Evolutionary conservation across 805 yeast genomes (phyloP).

Genomic region (Torulaspora delbrueckii): DNA sequence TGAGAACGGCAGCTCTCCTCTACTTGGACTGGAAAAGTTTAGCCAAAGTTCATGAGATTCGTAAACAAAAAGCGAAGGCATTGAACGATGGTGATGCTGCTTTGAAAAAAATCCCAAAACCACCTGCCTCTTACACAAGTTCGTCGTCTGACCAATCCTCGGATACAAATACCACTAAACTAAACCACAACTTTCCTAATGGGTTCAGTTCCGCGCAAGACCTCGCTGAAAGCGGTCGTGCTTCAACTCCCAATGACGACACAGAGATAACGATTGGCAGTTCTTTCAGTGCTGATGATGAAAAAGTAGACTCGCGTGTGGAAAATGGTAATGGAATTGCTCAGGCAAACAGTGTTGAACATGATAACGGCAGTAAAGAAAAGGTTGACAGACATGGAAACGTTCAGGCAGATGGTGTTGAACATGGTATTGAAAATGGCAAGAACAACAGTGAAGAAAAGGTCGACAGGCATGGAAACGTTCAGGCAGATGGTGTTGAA

Average conservation of each 20-base stretch:
- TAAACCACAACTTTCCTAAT: not conserved
- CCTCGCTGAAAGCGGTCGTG: not conserved
- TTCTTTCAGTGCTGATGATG: not conserved
- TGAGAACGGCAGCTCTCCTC: conserved; percentile 80
- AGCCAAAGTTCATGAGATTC: conserved; percentile 43
- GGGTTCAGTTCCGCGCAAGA: conserved; percentile 8
- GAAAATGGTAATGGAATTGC: not conserved
- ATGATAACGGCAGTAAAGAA: conserved; percentile 7
- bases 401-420: not conserved
- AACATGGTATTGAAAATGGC: not conserved
- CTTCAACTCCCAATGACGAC: not conserved
- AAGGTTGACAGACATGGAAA: not conserved
- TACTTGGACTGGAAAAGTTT: conserved; percentile 83
- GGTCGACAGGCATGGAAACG: not conserved
- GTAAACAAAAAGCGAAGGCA: conserved; percentile 11
- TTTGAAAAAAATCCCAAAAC: not conserved
- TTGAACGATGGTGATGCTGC: not conserved
- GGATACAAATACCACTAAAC: not conserved
- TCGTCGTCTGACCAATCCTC: conserved; percentile 1
- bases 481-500: not conserved
- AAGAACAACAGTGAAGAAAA: not conserved
- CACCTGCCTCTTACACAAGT: not conserved
- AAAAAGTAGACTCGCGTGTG: not conserved
- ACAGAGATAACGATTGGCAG: not conserved
- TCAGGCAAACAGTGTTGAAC: not conserved